These are phyloP conservation scores for Samsoniella hepiali DNA, from an alignment of 2,329 filamentous ascomycete species.

Conservation along the genomic window DNA sequence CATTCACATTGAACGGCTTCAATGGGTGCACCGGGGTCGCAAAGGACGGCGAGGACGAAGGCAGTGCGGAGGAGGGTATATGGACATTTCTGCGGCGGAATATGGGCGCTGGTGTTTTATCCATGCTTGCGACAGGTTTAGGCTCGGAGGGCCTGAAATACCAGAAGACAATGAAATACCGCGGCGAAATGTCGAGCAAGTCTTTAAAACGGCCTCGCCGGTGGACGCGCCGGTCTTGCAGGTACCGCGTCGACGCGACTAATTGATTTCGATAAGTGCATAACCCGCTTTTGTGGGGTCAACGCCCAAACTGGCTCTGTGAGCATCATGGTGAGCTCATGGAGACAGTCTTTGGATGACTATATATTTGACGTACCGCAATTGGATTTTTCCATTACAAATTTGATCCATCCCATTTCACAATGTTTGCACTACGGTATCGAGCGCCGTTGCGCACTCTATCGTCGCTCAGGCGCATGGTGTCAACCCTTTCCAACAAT, in stretches of 20 bases:
- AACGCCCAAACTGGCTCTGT: neutral
- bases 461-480: constrained; percentile 27
- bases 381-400: neutral
- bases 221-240: constrained; percentile 11
- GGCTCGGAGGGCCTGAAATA: neutral
- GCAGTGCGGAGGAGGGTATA: constrained; percentile 57
- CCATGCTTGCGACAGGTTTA: constrained; percentile 30
- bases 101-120: constrained; percentile 38
- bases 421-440: constrained; percentile 11
- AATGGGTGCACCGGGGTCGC: constrained; percentile 81
- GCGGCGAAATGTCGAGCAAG: neutral
- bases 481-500: constrained; percentile 50
- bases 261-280: constrained; percentile 35
- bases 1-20: constrained; percentile 55
- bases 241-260: constrained; percentile 38
- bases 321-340: constrained; percentile 16
- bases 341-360: neutral
- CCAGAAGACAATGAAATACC: neutral
- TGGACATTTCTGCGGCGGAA: constrained; percentile 34
- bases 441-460: neutral
- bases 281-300: constrained; percentile 21
- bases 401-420: neutral
- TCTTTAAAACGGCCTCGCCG: neutral
- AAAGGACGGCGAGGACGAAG: constrained; percentile 88
- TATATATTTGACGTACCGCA: neutral